These are phyloP conservation scores for Terfezia boudieri DNA, from an alignment of 495 filamentous ascomycete genomes.

Conservation along the genomic window DNA sequence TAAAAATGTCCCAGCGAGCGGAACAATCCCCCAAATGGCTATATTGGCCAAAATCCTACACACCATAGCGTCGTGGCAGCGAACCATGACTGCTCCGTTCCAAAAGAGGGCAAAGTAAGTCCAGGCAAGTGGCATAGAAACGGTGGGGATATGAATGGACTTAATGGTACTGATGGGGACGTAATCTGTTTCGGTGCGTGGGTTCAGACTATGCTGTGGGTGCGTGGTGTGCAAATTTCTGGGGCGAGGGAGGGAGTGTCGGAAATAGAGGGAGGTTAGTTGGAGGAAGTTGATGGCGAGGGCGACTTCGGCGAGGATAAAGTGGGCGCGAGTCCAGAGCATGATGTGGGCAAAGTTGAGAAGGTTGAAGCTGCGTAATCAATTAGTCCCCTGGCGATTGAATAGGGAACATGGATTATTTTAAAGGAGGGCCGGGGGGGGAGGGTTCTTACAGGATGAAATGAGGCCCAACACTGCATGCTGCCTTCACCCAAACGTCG, in stretches of 20 bases:
- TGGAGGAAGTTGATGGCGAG: slow-evolving; percentile 64
- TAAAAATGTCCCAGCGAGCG: slow-evolving; percentile 51
- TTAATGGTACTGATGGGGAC: slow-evolving; percentile 29
- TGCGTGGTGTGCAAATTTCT: no score
- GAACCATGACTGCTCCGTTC: slow-evolving; percentile 62
- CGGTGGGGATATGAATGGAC: slow-evolving; percentile 48
- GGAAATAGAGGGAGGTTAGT: slow-evolving; percentile 54
- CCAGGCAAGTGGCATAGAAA: slow-evolving; percentile 64
- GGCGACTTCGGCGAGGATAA: slow-evolving; percentile 42
- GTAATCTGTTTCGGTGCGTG: background rate
- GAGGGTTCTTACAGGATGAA: slow-evolving; percentile 40
- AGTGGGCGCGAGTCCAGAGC: slow-evolving; percentile 55
- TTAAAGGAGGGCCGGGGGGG: background rate
- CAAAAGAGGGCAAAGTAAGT: slow-evolving; percentile 64
- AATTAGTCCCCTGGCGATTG: background rate
- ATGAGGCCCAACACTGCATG: slow-evolving; percentile 56
- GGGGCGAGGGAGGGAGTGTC: slow-evolving; percentile 23
- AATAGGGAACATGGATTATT: background rate
- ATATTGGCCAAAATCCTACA: slow-evolving; percentile 63
- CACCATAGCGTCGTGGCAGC: slow-evolving; percentile 29
- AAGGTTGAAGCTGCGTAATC: slow-evolving; percentile 31
- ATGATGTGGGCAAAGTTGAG: slow-evolving; percentile 57
- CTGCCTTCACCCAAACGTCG: slow-evolving; percentile 34
- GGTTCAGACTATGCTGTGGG: background rate
- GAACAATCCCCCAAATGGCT: slow-evolving; percentile 61